These are phyloP conservation scores for Colletotrichum sp. DNA, from an alignment of 2,329 filamentous ascomycete species.

Conservation along the genomic window DNA sequence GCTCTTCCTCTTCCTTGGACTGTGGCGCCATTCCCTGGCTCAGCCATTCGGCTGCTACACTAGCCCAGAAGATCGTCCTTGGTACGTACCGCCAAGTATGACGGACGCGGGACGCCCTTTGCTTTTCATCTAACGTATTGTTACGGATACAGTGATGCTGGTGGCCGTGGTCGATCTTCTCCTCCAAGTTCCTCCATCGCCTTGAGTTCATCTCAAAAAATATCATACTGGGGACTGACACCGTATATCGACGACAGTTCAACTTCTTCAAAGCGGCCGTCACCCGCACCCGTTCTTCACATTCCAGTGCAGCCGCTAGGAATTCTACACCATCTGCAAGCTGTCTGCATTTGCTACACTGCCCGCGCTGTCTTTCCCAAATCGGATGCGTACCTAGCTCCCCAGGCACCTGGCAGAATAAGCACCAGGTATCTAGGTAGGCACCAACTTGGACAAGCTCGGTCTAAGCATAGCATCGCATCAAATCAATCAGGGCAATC, in stretches of 20 bases:
- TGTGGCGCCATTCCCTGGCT: slow-evolving; percentile 10
- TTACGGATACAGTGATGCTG: slow-evolving; percentile 13
- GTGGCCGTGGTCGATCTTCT: not conserved
- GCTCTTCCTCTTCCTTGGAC: not conserved
- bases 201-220: not conserved
- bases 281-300: not conserved
- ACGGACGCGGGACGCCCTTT: not conserved
- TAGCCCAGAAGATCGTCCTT: slow-evolving; percentile 3
- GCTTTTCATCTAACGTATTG: slow-evolving; percentile 6
- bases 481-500: not conserved
- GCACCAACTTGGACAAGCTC: not conserved
- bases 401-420: not conserved
- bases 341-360: not conserved
- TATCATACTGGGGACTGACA: not conserved
- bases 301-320: not conserved
- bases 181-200: not conserved
- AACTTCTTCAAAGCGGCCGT: not conserved
- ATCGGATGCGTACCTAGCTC: not conserved
- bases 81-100: slow-evolving; percentile 12
- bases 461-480: not conserved
- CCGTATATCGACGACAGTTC: not conserved
- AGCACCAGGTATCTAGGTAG: not conserved
- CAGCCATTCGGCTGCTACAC: slow-evolving; percentile 11
- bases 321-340: not conserved
- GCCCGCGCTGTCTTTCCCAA: not conserved